Conservation (phyloP, 2,329 filamentous ascomycete species). For the Epichloe amarillans region DNA sequence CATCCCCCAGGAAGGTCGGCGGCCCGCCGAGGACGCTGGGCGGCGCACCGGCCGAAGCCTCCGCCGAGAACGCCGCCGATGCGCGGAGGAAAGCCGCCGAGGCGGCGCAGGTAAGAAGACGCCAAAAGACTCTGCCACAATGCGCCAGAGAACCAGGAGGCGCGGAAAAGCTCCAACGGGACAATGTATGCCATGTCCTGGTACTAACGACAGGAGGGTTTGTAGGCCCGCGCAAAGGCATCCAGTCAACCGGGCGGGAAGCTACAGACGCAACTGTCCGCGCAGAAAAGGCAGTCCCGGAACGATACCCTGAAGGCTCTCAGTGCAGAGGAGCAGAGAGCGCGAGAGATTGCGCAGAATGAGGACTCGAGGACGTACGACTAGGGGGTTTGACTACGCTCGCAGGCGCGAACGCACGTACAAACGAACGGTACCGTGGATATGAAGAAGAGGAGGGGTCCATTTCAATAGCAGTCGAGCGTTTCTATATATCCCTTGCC, state of each 20-base stretch:
- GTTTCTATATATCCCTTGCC: too few relatives aligned
- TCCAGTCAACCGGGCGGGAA: conserved; percentile 44
- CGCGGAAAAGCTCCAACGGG: too few relatives aligned
- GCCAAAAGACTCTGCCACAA: not conserved
- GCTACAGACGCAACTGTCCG: conserved; percentile 54
- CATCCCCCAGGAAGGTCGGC: conserved; percentile 28
- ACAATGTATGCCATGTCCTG: too few relatives aligned
- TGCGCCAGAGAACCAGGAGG: too few relatives aligned
- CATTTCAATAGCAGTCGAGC: too few relatives aligned
- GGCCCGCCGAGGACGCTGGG: conserved; percentile 53
- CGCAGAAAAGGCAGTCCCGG: conserved; percentile 63
- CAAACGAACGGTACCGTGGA: too few relatives aligned
- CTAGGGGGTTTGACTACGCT: conserved; percentile 5
- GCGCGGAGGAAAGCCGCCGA: conserved; percentile 61
- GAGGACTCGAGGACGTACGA: conserved; percentile 23
- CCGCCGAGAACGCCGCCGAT: conserved; percentile 24
- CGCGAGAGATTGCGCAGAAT: conserved; percentile 54
- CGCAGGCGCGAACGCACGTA: not conserved
- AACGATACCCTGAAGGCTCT: conserved; percentile 53
- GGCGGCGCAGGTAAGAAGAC: conserved; percentile 59
- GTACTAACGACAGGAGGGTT: not conserved
- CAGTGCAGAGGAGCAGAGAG: conserved; percentile 51
- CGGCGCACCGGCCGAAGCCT: conserved; percentile 20
- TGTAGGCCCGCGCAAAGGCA: conserved; percentile 55
- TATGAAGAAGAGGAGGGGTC: too few relatives aligned